Conservation (phyloP, 2,329 filamentous ascomycete genomes). For the Arthroderma uncinatum region DNA sequence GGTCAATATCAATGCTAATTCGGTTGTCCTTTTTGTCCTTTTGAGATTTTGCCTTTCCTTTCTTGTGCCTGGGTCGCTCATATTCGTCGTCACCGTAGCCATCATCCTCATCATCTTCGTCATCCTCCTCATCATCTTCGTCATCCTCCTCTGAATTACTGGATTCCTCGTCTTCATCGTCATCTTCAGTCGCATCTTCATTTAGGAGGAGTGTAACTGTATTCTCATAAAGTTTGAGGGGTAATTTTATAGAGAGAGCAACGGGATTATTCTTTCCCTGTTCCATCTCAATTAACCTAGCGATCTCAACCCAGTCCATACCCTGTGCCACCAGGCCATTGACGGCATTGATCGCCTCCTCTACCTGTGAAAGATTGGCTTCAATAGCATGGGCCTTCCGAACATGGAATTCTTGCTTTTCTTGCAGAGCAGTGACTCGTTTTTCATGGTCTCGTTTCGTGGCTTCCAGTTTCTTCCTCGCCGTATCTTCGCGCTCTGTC, state of each 20-base stretch:
- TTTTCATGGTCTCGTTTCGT: slow-evolving; percentile 73
- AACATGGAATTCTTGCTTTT: slow-evolving; percentile 69
- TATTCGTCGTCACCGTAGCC: slow-evolving; percentile 6
- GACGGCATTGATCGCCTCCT: slow-evolving; percentile 84
- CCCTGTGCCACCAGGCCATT: slow-evolving; percentile 85
- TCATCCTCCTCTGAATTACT: slow-evolving; percentile 34
- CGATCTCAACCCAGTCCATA: slow-evolving; percentile 96
- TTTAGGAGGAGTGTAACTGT: slow-evolving; percentile 68
- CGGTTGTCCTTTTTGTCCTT: slow-evolving; percentile 22
- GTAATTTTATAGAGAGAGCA: slow-evolving; percentile 73
- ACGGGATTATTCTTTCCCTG: slow-evolving; percentile 71
- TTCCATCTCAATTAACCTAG: slow-evolving; percentile 75
- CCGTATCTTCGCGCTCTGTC: slow-evolving; percentile 67
- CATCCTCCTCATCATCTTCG: slow-evolving; percentile 35
- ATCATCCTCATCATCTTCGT: slow-evolving; percentile 24
- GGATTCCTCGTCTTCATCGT: slow-evolving; percentile 37
- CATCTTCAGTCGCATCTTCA: slow-evolving; percentile 54
- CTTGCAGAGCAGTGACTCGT: slow-evolving; percentile 71
- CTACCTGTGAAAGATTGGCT: slow-evolving; percentile 78
- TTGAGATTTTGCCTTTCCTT: slow-evolving; percentile 10
- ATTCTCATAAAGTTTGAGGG: slow-evolving; percentile 83
- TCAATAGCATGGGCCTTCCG: slow-evolving; percentile 84
- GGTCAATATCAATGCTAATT: slow-evolving; percentile 72
- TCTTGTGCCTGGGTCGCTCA: background rate
- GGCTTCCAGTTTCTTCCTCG: slow-evolving; percentile 74